Conservation (phyloP, 352 stramenopile genomes). For the Pythium grandisporangium region DNA sequence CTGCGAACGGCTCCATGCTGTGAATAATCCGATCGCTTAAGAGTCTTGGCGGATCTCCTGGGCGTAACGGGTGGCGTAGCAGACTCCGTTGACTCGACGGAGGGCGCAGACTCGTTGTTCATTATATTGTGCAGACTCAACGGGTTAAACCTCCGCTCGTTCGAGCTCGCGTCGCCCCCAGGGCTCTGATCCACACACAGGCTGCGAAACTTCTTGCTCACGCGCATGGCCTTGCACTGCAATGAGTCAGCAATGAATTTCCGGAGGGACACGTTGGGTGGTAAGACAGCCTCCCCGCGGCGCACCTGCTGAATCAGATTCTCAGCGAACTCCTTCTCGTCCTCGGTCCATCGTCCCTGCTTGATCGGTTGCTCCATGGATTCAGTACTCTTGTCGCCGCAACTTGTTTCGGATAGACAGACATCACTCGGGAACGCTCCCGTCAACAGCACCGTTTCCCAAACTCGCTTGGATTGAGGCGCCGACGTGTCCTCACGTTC, state of each 20-base stretch:
- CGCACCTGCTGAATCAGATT: slow-evolving; percentile 43
- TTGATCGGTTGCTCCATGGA: slow-evolving; percentile 19
- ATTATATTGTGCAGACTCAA: slow-evolving; percentile 70
- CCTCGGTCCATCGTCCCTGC: slow-evolving; percentile 37
- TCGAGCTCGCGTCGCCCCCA: not conserved
- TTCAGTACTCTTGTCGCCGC: slow-evolving; percentile 11
- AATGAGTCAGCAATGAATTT: slow-evolving; percentile 47
- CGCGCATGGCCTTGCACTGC: slow-evolving; percentile 56
- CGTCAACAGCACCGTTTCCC: slow-evolving; percentile 47
- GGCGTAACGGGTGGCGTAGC: slow-evolving; percentile 11
- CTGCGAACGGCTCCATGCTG: slow-evolving; percentile 63
- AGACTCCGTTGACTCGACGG: slow-evolving; percentile 4
- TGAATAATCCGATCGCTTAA: slow-evolving; percentile 78
- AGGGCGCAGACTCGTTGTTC: slow-evolving; percentile 36
- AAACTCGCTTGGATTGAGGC: slow-evolving; percentile 36
- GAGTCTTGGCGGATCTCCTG: slow-evolving; percentile 35
- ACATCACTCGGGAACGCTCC: slow-evolving; percentile 56
- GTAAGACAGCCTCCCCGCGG: slow-evolving; percentile 27
- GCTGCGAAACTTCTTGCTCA: slow-evolving; percentile 58
- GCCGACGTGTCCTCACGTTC: too few species aligned
- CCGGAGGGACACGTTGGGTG: slow-evolving; percentile 37
- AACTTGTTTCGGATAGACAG: slow-evolving; percentile 36
- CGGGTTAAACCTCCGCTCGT: slow-evolving; percentile 37
- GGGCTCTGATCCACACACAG: slow-evolving; percentile 19
- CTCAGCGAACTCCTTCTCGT: slow-evolving; percentile 51